Base-by-base conservation (phyloP, 1,139 yeast genomes). In the Pichia terricola region DNA sequence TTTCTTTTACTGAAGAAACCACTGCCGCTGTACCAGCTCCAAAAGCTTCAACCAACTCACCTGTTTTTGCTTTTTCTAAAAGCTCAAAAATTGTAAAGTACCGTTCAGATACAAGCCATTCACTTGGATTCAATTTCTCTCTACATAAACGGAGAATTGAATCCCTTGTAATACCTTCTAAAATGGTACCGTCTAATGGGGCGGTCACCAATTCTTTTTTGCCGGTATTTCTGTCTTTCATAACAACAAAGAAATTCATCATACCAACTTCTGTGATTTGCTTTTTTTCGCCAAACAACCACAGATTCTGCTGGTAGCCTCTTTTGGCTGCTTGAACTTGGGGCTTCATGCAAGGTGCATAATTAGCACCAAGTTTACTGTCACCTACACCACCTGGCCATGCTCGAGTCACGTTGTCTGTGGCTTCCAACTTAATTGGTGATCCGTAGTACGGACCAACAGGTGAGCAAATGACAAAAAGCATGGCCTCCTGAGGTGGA, bases 331-430 rank as follows among this genome's bases (percentile, higher is more conserved):
- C 97, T 66, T 80, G 78, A 54, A 76, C 69, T 68, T 86, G 96
- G 30, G 97, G 96, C 59, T 77, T 73, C 59, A 88, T 77, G 64
- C 96, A 84, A 45, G 97, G 96, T 37, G 96, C 96, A 62, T 91
- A 91, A 70, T 91, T 91, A 49, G 96, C 97, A 64, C 98, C 98
- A 57, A 91, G 77, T 69, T 91, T 91, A 67, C 79, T 81, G 73
- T 88, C 81, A 66, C 98, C 98, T 52, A 81, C 87, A 63, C 97
- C 98, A 59, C 96, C 96, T 58, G 97, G 97, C 97, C 97, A 91
- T 16, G 98, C 96, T 69, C 97, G 81, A 28, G 89, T 91, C 40
- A 95, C 95, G 56, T 85, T 79, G 61, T 86, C 95, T 34, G 96
- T 87, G 53, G 97, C 97, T 68, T 89, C 95, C 50, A 91, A 72